Percentiles rank a stretch among this genome's conserved stretches.
phyloP scores from a whole-genome alignment of 768 basidiomycete genomes.

The Peribolospora baueri region DNA sequence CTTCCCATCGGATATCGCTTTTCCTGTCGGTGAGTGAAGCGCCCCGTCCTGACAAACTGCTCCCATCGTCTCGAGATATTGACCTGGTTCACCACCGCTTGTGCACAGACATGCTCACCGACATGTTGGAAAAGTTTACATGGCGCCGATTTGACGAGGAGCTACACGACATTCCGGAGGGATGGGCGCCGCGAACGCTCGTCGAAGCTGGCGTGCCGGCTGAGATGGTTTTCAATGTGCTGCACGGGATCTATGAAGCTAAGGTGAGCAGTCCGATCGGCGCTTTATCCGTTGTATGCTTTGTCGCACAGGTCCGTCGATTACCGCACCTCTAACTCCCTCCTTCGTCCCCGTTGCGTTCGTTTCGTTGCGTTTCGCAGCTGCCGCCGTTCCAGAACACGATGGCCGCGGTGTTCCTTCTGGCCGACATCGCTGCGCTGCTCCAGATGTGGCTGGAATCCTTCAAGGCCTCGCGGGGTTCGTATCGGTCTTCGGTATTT shows the following conservation, averaged over 20 bases:
- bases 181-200: conserved; percentile 28
- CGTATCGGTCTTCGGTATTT: background rate
- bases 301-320: background rate
- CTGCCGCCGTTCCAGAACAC: conserved; percentile 4
- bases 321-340: conserved; percentile 4
- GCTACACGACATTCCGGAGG: too few species aligned
- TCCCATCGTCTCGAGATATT: background rate
- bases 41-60: background rate
- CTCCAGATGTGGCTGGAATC: conserved; percentile 8
- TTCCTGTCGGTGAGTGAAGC: conserved; percentile 47
- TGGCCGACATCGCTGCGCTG: conserved; percentile 12
- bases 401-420: conserved; percentile 11
- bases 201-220: conserved; percentile 58
- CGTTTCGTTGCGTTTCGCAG: conserved; percentile 34
- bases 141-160: conserved; percentile 21
- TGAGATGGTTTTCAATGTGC: conserved; percentile 57
- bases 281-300: conserved; percentile 6
- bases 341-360: conserved; percentile 19
- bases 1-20: conserved; percentile 72
- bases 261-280: conserved; percentile 31
- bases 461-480: too few species aligned
- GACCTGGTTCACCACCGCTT: background rate
- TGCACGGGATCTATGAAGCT: conserved; percentile 68
- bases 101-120: conserved; percentile 42
- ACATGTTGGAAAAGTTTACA: conserved; percentile 48